Base-by-base conservation (phyloP, 2,329 filamentous ascomycete species). In the Aureobasidium melanogenum region DNA sequence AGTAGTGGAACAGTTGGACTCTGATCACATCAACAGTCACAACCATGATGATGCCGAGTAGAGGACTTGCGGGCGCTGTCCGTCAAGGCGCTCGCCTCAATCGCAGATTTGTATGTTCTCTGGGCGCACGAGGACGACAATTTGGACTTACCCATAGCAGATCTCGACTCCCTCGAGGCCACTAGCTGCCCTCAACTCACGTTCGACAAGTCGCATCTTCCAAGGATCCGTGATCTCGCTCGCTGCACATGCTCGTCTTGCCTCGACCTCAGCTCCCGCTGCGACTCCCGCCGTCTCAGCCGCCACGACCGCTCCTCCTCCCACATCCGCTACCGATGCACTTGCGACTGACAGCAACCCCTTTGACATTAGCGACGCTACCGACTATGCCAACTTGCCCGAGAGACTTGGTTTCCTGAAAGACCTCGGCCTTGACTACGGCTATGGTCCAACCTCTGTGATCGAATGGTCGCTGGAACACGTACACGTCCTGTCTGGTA, bases 381-480 rank as follows among this genome's bases (percentile, higher is more conserved):
- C 26, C 22, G 59, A 61, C 7, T 44, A 47, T 26, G 24, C 30
- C 30, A 47, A 55, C 39, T 44, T 62, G 26, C 54, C 60, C 38
- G 88, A 93, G 69, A 80, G 84, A 55, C 83, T 96, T 62, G 94
- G 94, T 64, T 97, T 92, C 70, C 79, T 99, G 62, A 84, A 89
- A 67, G 81, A 84, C 7, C 79, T 97, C 12, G 94, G 94, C 3
- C 78, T 99, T 24, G 89, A 97, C 68, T 97, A 88, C 69, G 91
- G 93, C 70, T 92, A 79, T 78, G 93, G 93, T 17, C 84, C 89
- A 5, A 89, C 91, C 0, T 77, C 86, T 4, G 66, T 84, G 17
- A 85, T 94, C 73, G 82, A 97, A 75, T 92, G 82, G 80, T 24
- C 84, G 2, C 76, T 97, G 12, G 94, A 99, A 78, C 85, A 93